Evolutionary conservation across 352 stramenopile genomes (phyloP).

Genomic region (Phytophthora foliorum): DNA sequence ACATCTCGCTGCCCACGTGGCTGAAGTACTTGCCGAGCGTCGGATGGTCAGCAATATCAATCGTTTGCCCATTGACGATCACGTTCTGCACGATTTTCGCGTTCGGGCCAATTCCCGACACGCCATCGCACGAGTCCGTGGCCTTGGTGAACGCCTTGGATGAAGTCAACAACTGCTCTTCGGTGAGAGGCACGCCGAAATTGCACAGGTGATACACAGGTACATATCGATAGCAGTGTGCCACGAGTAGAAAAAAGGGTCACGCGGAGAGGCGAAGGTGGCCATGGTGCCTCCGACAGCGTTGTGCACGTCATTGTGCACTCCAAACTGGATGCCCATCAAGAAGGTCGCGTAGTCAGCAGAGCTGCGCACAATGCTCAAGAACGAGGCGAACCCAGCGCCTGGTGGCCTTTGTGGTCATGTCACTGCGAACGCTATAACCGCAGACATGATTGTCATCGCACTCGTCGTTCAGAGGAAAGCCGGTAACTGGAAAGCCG

Average conservation of each 20-base stretch:
- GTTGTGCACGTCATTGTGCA: slow-evolving; percentile 67
- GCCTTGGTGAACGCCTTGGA: slow-evolving; percentile 48
- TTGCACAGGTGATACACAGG: slow-evolving; percentile 67
- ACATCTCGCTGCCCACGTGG: slow-evolving; percentile 52
- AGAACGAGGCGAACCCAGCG: slow-evolving; percentile 51
- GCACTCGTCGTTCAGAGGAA: slow-evolving; percentile 37
- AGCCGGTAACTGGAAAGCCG: slow-evolving; percentile 35
- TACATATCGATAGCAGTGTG: slow-evolving; percentile 67
- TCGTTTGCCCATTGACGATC: slow-evolving; percentile 38
- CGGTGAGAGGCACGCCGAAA: slow-evolving; percentile 45
- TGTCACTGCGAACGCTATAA: slow-evolving; percentile 45
- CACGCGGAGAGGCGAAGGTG: slow-evolving; percentile 54
- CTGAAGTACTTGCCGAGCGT: slow-evolving; percentile 64
- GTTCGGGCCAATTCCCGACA: slow-evolving; percentile 39
- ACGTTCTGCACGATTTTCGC: slow-evolving; percentile 49
- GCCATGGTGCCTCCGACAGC: slow-evolving; percentile 53
- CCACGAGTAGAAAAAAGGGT: slow-evolving; percentile 72
- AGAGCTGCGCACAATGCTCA: slow-evolving; percentile 48
- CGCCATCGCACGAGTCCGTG: slow-evolving; percentile 43
- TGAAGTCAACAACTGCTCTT: slow-evolving; percentile 44
- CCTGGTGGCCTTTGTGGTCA: slow-evolving; percentile 40
- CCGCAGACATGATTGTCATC: slow-evolving; percentile 46
- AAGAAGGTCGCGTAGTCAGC: slow-evolving; percentile 63
- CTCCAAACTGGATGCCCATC: slow-evolving; percentile 58
- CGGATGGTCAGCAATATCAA: slow-evolving; percentile 56